Base-by-base conservation (phyloP, 768 basidiomycete species). In the Tricholoma hemisulphureum region DNA sequence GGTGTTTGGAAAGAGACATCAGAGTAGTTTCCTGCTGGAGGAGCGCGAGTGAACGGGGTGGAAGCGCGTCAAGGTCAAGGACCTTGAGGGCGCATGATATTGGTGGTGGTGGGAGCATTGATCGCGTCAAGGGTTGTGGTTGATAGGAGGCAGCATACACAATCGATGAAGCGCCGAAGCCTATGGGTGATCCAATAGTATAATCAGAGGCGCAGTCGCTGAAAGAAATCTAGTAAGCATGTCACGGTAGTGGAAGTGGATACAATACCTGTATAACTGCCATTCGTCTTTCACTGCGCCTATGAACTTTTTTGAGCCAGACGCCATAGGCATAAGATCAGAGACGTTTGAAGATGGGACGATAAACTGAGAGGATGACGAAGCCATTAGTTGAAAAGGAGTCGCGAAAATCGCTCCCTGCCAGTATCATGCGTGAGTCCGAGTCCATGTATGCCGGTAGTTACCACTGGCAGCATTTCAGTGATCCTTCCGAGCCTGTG, bases 1-100 rank as follows among this genome's bases (percentile, higher is more conserved):
- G 91, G 59, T 95, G 93, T 65, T 95, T 95, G 10, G 86, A 89
- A 5, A 95, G 81, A 2, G 91, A 93, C 93, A 95, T 95, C 32
- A 95, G 80, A 49, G 91, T 90, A 0, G 94, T 95, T 73, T 96
- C 93, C 51, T 91, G 81, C 63, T 87, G 87, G 16, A 93, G 79
- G 21, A 91, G 84, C 7, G 80, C 75, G n/a, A 93, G 77, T 0
- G 91, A 84, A 39, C 79, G 80, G 0, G 79, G 88, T 0, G 89
- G 85, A 34, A 95, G 81, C 13, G 82, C 77, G 68, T 95, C 93
- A 43, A 95, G 84, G 69, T 95, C 91, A 41, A 95, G 81, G 45
- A 97, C 92, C 74, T 97, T 97, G 66, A 95, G 81, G 0, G 93
- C 89, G 65, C 89, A 91, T 16, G 88, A 80, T 31, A 81, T 77